These are phyloP conservation scores for Rheum nobile DNA, from an alignment of 148 eudicot genomes.

Conservation along the genomic window DNA sequence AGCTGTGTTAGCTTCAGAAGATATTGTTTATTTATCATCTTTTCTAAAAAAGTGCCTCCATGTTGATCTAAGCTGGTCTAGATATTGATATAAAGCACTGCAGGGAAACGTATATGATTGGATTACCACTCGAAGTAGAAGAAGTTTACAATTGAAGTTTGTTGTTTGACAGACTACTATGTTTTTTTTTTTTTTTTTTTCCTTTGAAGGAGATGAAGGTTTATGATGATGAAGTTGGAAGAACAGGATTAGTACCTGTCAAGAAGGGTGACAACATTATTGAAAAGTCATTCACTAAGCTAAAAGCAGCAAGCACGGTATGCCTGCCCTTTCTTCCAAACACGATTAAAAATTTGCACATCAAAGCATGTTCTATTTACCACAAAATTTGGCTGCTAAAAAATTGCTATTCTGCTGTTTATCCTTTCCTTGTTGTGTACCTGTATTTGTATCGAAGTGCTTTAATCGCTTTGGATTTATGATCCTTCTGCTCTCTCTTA, in stretches of 20 bases:
- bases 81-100: background rate
- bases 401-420: background rate
- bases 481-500: background rate
- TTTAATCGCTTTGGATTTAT: background rate
- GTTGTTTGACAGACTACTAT: background rate
- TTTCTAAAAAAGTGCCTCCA: background rate
- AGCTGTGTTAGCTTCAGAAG: background rate
- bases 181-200: background rate
- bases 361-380: background rate
- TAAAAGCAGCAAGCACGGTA: slow-evolving; percentile 89
- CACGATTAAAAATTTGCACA: background rate
- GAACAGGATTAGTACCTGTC: slow-evolving; percentile 29
- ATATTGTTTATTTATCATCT: background rate
- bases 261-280: slow-evolving; percentile 60
- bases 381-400: background rate
- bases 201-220: slow-evolving; percentile 31
- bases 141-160: background rate
- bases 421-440: background rate
- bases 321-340: slow-evolving; percentile 11
- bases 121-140: background rate
- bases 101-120: background rate
- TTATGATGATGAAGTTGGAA: slow-evolving; percentile 19
- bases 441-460: background rate
- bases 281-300: slow-evolving; percentile 68
- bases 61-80: background rate